phyloP scores from a whole-genome alignment of 495 filamentous ascomycete genomes.

The Daldinia loculata region DNA sequence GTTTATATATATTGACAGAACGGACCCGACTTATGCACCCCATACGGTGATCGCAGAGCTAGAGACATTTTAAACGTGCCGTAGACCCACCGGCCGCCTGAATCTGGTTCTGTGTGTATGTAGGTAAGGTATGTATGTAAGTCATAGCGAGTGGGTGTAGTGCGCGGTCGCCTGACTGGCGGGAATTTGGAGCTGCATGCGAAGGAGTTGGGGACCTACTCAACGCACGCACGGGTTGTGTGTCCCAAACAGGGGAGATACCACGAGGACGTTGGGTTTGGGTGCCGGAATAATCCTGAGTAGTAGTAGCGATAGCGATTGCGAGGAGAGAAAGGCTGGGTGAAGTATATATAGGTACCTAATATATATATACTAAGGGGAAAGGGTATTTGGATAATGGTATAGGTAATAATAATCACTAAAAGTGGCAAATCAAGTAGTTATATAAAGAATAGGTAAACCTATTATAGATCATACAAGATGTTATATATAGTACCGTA shows the following conservation, averaged over 20 bases:
- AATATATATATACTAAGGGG: background rate
- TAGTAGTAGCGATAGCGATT: background rate
- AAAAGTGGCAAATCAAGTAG: too few species aligned
- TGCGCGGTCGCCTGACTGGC: conserved; percentile 15
- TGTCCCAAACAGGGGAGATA: conserved; percentile 16
- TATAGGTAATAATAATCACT: too few species aligned
- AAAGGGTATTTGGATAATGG: background rate
- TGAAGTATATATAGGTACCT: background rate
- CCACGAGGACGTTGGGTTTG: conserved; percentile 13
- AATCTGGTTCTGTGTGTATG: background rate
- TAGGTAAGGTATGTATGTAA: background rate
- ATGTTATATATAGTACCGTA: too few species aligned
- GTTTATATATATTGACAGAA: background rate
- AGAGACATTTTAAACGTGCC: background rate
- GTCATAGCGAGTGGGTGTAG: background rate
- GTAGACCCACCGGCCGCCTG: background rate
- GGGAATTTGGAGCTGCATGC: conserved; percentile 7
- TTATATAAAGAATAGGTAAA: too few species aligned
- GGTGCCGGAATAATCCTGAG: background rate
- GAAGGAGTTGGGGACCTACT: conserved; percentile 15
- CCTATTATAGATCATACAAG: too few species aligned
- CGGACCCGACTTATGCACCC: conserved; percentile 6
- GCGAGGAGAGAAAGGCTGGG: background rate
- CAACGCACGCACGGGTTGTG: conserved; percentile 10
- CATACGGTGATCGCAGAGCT: conserved; percentile 14